Evolutionary conservation across 495 filamentous ascomycete species (phyloP).

Genomic region (Chlorociboria aeruginascens): DNA sequence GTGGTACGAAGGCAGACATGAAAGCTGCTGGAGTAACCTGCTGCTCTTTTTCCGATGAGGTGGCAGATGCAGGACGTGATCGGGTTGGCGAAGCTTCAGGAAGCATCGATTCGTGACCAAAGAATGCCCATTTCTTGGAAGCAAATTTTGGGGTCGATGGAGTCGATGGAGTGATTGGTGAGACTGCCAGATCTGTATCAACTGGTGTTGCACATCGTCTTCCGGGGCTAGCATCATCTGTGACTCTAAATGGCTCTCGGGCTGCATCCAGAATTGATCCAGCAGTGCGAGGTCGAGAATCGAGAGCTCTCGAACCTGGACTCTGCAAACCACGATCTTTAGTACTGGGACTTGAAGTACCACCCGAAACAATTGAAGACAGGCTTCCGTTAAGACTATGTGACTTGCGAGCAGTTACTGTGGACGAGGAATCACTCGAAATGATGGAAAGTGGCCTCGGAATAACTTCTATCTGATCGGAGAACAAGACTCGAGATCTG

Average conservation of each 20-base stretch:
- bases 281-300: constrained; percentile 38
- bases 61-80: constrained; percentile 26
- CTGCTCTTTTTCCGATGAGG: constrained; percentile 21
- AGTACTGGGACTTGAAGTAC: constrained; percentile 23
- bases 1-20: neutral
- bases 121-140: constrained; percentile 41
- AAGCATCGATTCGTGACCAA: constrained; percentile 35
- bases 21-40: neutral
- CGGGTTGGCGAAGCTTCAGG: constrained; percentile 26
- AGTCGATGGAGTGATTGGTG: constrained; percentile 15
- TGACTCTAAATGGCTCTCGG: constrained; percentile 15
- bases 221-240: constrained; percentile 21
- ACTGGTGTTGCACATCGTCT: constrained; percentile 39
- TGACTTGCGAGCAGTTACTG: constrained; percentile 47
- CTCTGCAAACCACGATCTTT: constrained; percentile 24
- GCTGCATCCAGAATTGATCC: constrained; percentile 32
- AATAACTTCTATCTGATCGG: constrained; percentile 52
- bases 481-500: constrained; percentile 45
- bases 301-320: constrained; percentile 21
- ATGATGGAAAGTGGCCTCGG: constrained; percentile 61
- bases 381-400: constrained; percentile 48
- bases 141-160: constrained; percentile 32
- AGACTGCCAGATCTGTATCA: constrained; percentile 20
- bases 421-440: constrained; percentile 64
- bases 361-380: constrained; percentile 44